Evolutionary conservation across 495 filamentous ascomycete species (phyloP), one percentile per base, ranked within the genome.

Genomic region (Mycothermus thermophilus): DNA sequence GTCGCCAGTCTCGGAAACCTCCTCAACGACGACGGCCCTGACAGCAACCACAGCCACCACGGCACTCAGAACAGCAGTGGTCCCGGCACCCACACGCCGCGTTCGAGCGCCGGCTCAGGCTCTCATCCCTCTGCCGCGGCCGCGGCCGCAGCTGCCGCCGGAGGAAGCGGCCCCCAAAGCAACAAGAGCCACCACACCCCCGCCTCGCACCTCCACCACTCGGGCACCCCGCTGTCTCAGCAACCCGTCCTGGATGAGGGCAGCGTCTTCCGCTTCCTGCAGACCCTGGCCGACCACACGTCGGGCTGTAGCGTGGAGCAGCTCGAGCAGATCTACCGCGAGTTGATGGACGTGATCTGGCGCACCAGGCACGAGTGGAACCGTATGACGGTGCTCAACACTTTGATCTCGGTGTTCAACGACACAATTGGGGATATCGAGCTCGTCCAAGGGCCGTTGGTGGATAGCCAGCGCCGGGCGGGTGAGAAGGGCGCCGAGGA

Each of bases 271-370:
- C 46, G 62, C 10, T 65, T 93, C 22, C 66, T 80, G 33, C 45
- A 62, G 0, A 52, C 67, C 18, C 55, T 93, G 14, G 71, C 74
- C 1, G 53, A 69, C 11, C 66, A 69, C 20, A 82, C 80, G 6
- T 79, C 77, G 27, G 86, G 86, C 0, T 86, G 75, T 58, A 80
- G 74, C 2, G 77, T 97, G 25, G 90, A 96, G 58, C 92, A 97
- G 53, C 66, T 97, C 19, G 88, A 96, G 60, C 87, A 94, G 54
- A 74, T 93, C 51, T 83, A 84, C 51, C 75, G 86, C n/a, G 75
- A 73, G 37, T 58, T 94, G 47, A 95, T 95, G 88, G 78, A 86
- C 40, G 71, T 73, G 27, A 63, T 96, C 10, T 97, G 90, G 90
- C 70, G 65, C 38, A 67, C 63, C 37, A 71, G 83, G 26, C 67